Conservation (phyloP, 495 filamentous ascomycete species). For the Aspergillus campestris region DNA sequence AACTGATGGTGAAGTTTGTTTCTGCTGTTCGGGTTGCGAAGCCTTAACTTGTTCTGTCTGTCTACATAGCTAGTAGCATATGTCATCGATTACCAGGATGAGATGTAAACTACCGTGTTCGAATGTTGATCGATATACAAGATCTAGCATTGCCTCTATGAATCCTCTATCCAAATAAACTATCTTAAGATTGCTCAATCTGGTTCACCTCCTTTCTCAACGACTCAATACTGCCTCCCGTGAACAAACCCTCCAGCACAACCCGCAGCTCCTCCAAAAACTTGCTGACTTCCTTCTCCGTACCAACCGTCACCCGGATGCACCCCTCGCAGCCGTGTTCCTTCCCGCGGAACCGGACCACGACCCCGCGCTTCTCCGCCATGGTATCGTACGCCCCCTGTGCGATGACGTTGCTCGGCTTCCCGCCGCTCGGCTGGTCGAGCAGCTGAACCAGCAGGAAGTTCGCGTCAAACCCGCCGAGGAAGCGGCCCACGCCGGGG, state of each 20-base stretch:
- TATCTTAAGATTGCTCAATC: slow-evolving; percentile 4
- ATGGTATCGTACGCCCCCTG: slow-evolving; percentile 71
- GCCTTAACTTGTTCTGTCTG: no score
- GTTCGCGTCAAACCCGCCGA: slow-evolving; percentile 74
- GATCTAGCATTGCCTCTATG: no score
- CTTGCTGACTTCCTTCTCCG: slow-evolving; percentile 70
- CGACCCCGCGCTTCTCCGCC: slow-evolving; percentile 81
- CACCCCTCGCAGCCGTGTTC: slow-evolving; percentile 86
- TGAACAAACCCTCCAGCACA: slow-evolving; percentile 46
- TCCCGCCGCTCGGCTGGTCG: slow-evolving; percentile 52
- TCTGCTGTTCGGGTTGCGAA: no score
- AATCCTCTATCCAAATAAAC: no score
- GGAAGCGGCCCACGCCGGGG: slow-evolving; percentile 68
- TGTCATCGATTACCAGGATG: no score
- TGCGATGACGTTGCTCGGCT: slow-evolving; percentile 69
- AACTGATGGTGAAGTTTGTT: no score
- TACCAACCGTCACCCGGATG: slow-evolving; percentile 86
- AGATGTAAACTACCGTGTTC: no score
- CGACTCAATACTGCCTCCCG: slow-evolving; percentile 18
- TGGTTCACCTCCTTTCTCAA: slow-evolving; percentile 18
- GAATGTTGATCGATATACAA: no score
- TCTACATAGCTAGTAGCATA: no score
- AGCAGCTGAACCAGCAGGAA: slow-evolving; percentile 87
- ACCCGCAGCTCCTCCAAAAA: slow-evolving; percentile 60
- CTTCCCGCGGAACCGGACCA: slow-evolving; percentile 88